These are phyloP conservation scores for Aspergillus aculeatinus DNA, from an alignment of 2,329 filamentous ascomycete genomes.

Conservation along the genomic window DNA sequence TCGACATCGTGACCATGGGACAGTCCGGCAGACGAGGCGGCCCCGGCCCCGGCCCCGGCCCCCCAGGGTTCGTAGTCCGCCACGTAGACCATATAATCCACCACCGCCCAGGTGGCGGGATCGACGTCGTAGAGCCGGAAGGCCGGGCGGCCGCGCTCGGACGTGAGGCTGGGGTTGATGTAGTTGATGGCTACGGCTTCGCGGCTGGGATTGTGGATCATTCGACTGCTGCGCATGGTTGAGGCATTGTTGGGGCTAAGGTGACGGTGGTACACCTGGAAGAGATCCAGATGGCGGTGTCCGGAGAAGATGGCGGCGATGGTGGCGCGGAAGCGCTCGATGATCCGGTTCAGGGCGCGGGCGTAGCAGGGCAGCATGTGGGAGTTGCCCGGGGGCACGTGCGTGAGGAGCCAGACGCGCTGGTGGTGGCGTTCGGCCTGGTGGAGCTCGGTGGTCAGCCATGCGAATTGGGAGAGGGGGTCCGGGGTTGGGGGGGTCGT, in stretches of 20 bases:
- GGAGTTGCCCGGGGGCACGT: slow-evolving; percentile 54
- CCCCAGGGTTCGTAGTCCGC: no score
- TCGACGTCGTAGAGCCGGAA: slow-evolving; percentile 60
- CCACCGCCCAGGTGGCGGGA: neutral
- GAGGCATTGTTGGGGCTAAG: neutral
- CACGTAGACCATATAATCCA: neutral
- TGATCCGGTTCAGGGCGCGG: slow-evolving; percentile 55
- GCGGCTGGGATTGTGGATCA: no score
- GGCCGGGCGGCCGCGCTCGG: slow-evolving; percentile 55
- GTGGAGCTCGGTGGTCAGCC: slow-evolving; percentile 56
- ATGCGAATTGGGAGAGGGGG: slow-evolving; percentile 54
- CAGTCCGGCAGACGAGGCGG: no score
- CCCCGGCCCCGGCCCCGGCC: neutral
- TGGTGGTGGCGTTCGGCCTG: slow-evolving; percentile 53
- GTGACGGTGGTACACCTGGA: slow-evolving; percentile 54
- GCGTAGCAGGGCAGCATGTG: slow-evolving; percentile 56
- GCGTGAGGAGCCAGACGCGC: slow-evolving; percentile 58
- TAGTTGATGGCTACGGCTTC: slow-evolving; percentile 45
- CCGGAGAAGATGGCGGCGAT: slow-evolving; percentile 58
- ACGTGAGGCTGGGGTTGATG: slow-evolving; percentile 56
- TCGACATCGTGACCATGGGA: neutral
- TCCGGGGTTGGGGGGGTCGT: slow-evolving; percentile 52
- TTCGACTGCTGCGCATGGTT: no score
- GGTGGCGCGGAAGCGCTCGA: slow-evolving; percentile 55
- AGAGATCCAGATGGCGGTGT: slow-evolving; percentile 59